Evolutionary conservation across 768 basidiomycete species (phyloP).

Genomic region (Mycena haematopus): DNA sequence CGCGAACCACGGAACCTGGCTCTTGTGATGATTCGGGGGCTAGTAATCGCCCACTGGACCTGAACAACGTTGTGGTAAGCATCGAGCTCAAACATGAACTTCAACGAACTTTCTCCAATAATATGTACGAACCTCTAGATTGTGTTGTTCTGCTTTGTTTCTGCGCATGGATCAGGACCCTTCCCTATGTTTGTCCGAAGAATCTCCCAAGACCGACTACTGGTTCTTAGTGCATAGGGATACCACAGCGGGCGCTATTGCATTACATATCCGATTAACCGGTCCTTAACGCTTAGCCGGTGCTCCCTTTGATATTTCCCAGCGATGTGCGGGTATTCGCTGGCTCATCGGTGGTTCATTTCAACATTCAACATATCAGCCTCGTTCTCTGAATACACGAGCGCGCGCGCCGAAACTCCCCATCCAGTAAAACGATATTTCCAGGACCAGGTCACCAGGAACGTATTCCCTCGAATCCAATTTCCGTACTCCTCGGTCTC

Average conservation of each 20-base stretch:
- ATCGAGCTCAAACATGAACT: slow-evolving; percentile 27
- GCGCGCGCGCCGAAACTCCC: slow-evolving; percentile 10
- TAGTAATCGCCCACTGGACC: slow-evolving; percentile 2
- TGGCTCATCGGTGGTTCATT: slow-evolving; percentile 18
- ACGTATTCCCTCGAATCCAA: slow-evolving; percentile 9
- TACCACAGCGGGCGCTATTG: neutral
- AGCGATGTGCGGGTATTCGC: neutral
- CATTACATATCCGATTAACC: neutral
- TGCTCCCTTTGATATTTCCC: slow-evolving; percentile 5
- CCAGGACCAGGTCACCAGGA: slow-evolving; percentile 14
- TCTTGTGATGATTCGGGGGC: neutral
- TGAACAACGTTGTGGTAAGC: slow-evolving; percentile 21
- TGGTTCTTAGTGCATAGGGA: neutral
- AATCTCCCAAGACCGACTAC: slow-evolving; percentile 4
- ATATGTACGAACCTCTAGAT: slow-evolving; percentile 3
- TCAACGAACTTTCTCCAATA: neutral
- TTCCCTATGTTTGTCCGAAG: neutral
- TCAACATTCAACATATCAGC: neutral
- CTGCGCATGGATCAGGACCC: neutral
- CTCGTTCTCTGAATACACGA: neutral
- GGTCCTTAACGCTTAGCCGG: slow-evolving; percentile 5
- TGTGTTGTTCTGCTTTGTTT: slow-evolving; percentile 1
- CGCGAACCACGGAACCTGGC: neutral
- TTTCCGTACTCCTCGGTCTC: slow-evolving; percentile 22
- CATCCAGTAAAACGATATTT: slow-evolving; percentile 2